phyloP scores from a whole-genome alignment of 2,329 filamentous ascomycete genomes.

The Hymenotorrendiella dingleyae region DNA sequence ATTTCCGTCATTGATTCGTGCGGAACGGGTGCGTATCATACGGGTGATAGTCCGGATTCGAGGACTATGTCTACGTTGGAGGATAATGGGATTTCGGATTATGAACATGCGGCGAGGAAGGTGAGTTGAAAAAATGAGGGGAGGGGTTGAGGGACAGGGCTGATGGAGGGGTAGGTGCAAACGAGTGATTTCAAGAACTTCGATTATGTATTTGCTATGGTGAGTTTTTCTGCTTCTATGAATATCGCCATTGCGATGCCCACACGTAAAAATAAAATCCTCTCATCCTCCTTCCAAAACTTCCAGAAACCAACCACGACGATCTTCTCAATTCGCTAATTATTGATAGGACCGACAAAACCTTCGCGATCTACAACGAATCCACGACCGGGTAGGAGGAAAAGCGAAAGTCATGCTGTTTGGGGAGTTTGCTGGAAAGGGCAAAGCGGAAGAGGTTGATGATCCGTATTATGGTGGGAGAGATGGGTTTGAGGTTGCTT shows the following conservation, averaged over 20 bases:
- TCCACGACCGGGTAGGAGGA: constrained; percentile 47
- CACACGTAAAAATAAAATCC: no score
- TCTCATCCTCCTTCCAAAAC: no score
- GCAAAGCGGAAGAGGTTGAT: constrained; percentile 62
- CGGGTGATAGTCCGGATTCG: constrained; percentile 68
- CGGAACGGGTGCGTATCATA: constrained; percentile 83
- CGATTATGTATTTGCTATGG: constrained; percentile 92
- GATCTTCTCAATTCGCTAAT: no score
- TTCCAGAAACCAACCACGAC: not conserved
- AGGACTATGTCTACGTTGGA: constrained; percentile 77
- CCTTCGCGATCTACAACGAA: constrained; percentile 59
- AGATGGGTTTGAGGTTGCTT: constrained; percentile 79
- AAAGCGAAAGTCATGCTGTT: constrained; percentile 73
- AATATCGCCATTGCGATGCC: no score
- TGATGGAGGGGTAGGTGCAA: constrained; percentile 38
- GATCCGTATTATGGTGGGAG: constrained; percentile 92
- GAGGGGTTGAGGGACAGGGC: not conserved
- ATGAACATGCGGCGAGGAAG: constrained; percentile 71
- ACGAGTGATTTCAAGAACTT: constrained; percentile 74
- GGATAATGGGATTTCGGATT: constrained; percentile 68
- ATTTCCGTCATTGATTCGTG: constrained; percentile 76
- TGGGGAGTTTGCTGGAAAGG: constrained; percentile 70
- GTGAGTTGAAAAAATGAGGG: constrained; percentile 37
- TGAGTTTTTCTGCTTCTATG: not conserved
- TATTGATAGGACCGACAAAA: constrained; percentile 61